These are phyloP conservation scores for Tricholoma matsutake DNA, from an alignment of 768 basidiomycete species.

Conservation along the genomic window DNA sequence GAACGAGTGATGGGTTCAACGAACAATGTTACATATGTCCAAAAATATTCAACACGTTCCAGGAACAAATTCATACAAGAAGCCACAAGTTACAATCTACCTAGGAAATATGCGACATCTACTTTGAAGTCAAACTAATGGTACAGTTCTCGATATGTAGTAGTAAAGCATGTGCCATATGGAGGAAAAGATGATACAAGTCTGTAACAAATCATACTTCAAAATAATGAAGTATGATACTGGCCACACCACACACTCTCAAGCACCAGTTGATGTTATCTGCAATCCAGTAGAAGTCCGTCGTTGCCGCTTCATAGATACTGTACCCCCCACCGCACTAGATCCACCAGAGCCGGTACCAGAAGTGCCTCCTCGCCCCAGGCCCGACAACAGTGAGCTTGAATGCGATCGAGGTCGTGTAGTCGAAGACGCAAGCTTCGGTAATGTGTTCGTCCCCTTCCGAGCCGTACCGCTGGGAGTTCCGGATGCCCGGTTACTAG, in stretches of 20 bases:
- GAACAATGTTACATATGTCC: not conserved
- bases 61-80: slow-evolving; percentile 6
- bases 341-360: slow-evolving; percentile 19
- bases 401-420: slow-evolving; percentile 75
- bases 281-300: slow-evolving; percentile 65
- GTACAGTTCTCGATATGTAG: slow-evolving; percentile 5
- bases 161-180: not conserved
- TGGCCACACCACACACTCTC: slow-evolving; percentile 7
- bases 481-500: slow-evolving; percentile 80
- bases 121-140: not conserved
- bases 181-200: slow-evolving; percentile 5
- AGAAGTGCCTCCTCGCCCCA: slow-evolving; percentile 27
- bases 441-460: slow-evolving; percentile 57
- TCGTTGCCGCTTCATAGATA: slow-evolving; percentile 76
- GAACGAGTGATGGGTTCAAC: slow-evolving; percentile 7
- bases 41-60: slow-evolving; percentile 3
- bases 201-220: slow-evolving; percentile 1
- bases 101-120: slow-evolving; percentile 1
- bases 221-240: not conserved
- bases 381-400: slow-evolving; percentile 48
- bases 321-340: slow-evolving; percentile 28
- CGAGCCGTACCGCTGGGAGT: slow-evolving; percentile 62
- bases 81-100: slow-evolving; percentile 10
- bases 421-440: slow-evolving; percentile 74
- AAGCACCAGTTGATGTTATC: slow-evolving; percentile 34